A percentile compares a stretch with the other conserved stretches of the same genome.
phyloP scores from a whole-genome alignment of 257 asterid genomes.

The Solanum sejunctum region DNA sequence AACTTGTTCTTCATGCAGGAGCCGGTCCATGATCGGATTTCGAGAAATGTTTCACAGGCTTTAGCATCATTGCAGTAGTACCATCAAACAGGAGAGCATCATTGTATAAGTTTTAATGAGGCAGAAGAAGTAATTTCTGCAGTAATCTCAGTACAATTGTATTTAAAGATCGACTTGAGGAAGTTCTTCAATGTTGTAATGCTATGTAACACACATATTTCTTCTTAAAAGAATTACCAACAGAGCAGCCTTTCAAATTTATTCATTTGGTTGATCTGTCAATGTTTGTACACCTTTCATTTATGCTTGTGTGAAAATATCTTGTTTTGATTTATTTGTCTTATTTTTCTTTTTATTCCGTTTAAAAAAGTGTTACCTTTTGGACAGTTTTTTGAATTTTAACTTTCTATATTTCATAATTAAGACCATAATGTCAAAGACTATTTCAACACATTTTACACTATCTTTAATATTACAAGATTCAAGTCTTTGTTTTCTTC shows the following conservation, averaged over 20 bases:
- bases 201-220: not conserved
- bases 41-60: conserved; percentile 47
- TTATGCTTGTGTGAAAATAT: not conserved
- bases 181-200: not conserved
- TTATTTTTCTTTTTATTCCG: too few relatives aligned
- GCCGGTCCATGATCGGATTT: conserved; percentile 66
- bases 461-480: not conserved
- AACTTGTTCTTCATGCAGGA: conserved; percentile 36
- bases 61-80: conserved; percentile 32
- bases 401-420: too few relatives aligned
- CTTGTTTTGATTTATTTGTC: not conserved
- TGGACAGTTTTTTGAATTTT: too few relatives aligned
- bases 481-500: not conserved
- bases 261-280: not conserved
- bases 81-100: not conserved
- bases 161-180: not conserved
- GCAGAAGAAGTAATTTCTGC: not conserved
- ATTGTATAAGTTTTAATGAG: not conserved
- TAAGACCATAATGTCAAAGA: not conserved
- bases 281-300: too few relatives aligned
- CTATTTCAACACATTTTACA: not conserved
- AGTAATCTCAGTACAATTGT: not conserved
- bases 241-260: too few relatives aligned
- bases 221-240: too few relatives aligned
- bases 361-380: too few relatives aligned